Conservation (phyloP, 129 eudicot species). For the Artemisia tridentata region DNA sequence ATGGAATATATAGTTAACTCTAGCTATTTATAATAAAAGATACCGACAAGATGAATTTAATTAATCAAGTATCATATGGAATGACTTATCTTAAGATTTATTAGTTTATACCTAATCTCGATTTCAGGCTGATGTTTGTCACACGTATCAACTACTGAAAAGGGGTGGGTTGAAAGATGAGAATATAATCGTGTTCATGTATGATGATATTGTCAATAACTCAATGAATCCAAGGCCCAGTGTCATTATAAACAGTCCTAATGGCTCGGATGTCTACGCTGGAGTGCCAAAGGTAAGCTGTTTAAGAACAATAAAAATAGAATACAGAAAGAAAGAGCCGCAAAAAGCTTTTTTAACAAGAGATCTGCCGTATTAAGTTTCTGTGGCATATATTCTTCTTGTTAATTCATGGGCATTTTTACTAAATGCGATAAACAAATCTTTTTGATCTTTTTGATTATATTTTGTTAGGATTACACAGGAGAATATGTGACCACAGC, state of each 20-base stretch:
- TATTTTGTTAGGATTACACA: conserved; percentile 66
- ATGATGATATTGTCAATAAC: conserved; percentile 74
- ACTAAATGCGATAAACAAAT: background rate
- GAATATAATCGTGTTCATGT: conserved; percentile 85
- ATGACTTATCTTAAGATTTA: background rate
- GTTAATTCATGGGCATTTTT: no score
- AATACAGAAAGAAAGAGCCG: no score
- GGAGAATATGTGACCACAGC: conserved; percentile 62
- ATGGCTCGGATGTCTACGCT: conserved; percentile 71
- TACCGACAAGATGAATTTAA: no score
- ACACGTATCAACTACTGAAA: conserved; percentile 79
- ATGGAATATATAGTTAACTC: background rate
- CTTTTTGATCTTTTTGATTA: background rate
- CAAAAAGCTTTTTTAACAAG: no score
- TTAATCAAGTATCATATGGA: background rate
- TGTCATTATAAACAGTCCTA: conserved; percentile 70
- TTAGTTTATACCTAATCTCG: background rate
- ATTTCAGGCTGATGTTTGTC: conserved; percentile 81
- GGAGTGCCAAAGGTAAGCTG: conserved; percentile 83
- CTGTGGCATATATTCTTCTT: no score
- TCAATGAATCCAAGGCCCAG: conserved; percentile 68
- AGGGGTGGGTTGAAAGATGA: conserved; percentile 89
- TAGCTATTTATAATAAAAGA: no score
- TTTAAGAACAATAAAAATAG: background rate
- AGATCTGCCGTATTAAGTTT: no score